Evolutionary conservation across 2,329 filamentous ascomycete species (phyloP).

Genomic region (Sphaerostilbella broomeana): DNA sequence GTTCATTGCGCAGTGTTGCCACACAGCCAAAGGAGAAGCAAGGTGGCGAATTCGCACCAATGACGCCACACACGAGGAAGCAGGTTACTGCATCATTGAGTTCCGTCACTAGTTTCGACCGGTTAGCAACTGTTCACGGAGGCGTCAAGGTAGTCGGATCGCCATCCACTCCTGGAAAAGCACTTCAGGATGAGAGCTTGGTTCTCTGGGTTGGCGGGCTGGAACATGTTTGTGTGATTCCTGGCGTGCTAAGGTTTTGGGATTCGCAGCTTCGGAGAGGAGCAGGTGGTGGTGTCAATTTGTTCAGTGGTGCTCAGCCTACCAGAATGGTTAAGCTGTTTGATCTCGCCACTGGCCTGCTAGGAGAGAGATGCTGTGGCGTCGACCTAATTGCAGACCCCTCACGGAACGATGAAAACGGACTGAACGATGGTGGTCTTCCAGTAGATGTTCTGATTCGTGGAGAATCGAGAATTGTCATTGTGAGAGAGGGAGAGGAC

Average conservation of each 20-base stretch:
- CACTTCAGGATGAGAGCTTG: constrained; percentile 46
- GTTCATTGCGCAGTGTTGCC: constrained; percentile 41
- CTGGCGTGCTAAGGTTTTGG: constrained; percentile 51
- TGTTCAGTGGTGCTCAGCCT: constrained; percentile 50
- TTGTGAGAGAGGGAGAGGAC: constrained; percentile 48
- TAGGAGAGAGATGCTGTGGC: constrained; percentile 51
- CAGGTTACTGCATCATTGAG: constrained; percentile 43
- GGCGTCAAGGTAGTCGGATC: constrained; percentile 45
- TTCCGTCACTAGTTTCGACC: constrained; percentile 40
- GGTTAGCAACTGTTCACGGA: constrained; percentile 45
- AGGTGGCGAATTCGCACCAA: constrained; percentile 51
- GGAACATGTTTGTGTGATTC: constrained; percentile 52
- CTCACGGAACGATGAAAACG: constrained; percentile 17
- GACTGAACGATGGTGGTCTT: constrained; percentile 32
- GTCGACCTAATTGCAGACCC: constrained; percentile 40
- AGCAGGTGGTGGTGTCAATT: constrained; percentile 43
- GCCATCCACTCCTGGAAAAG: constrained; percentile 33
- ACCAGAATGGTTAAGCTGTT: constrained; percentile 50
- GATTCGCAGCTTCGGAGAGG: constrained; percentile 50
- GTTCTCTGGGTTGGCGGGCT: constrained; percentile 51
- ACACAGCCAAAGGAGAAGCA: constrained; percentile 31
- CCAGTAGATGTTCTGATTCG: constrained; percentile 48
- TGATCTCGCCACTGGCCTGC: constrained; percentile 46
- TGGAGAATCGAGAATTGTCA: constrained; percentile 49
- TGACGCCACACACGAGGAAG: constrained; percentile 56